Evolutionary conservation across 169 alveolate genomes (phyloP).

Genomic region (Plasmodium inui): DNA sequence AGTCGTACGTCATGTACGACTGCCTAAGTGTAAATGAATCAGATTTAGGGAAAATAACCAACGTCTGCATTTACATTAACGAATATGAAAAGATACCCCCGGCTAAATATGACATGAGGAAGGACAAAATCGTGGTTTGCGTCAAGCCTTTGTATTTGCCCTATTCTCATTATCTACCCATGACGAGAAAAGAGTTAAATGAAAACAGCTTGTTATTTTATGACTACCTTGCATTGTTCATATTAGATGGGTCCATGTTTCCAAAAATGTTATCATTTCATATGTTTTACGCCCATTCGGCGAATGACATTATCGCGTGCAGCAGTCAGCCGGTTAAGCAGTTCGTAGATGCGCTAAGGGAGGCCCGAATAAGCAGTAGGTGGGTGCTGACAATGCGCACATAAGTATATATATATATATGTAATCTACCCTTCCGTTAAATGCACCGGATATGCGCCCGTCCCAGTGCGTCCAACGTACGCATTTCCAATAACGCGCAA

Average conservation of each 20-base stretch:
- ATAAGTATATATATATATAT: slow-evolving; percentile 7
- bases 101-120: slow-evolving; percentile 46
- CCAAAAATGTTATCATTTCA: slow-evolving; percentile 54
- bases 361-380: slow-evolving; percentile 47
- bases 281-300: slow-evolving; percentile 31
- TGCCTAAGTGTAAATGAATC: slow-evolving; percentile 55
- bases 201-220: slow-evolving; percentile 54
- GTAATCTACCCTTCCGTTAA: neutral
- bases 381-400: neutral
- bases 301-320: slow-evolving; percentile 48
- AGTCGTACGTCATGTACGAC: slow-evolving; percentile 68
- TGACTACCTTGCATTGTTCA: slow-evolving; percentile 62
- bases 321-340: slow-evolving; percentile 18
- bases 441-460: neutral
- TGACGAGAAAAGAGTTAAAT: slow-evolving; percentile 46
- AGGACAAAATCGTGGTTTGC: slow-evolving; percentile 58
- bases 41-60: slow-evolving; percentile 64
- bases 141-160: slow-evolving; percentile 63
- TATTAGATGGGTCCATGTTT: slow-evolving; percentile 73
- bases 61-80: slow-evolving; percentile 58
- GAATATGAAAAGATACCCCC: slow-evolving; percentile 73
- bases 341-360: slow-evolving; percentile 36
- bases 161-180: slow-evolving; percentile 47
- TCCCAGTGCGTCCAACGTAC: neutral
- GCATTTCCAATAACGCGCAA: neutral